Evolutionary conservation across 2,329 filamentous ascomycete species (phyloP).

Genomic region (Plenodomus lindquistii): DNA sequence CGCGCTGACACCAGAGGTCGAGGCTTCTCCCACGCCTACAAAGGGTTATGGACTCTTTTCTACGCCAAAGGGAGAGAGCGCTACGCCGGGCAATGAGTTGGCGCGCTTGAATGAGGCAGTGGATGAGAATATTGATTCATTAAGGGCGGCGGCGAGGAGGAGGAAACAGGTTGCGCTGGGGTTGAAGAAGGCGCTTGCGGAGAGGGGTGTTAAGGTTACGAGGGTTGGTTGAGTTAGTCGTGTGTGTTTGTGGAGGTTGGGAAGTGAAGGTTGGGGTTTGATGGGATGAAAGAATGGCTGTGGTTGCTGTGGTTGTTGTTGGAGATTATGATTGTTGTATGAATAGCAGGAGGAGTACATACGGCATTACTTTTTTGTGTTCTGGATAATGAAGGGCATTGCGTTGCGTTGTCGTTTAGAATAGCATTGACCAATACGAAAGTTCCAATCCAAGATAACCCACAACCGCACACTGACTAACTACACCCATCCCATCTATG

Average conservation of each 20-base stretch:
- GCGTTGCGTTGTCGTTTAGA: no score
- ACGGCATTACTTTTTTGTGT: no score
- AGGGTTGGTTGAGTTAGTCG: slow-evolving; percentile 12
- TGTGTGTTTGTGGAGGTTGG: neutral
- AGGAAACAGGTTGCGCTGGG: slow-evolving; percentile 46
- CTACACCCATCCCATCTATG: no score
- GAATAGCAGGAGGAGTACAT: no score
- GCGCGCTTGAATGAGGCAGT: slow-evolving; percentile 47
- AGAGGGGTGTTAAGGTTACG: slow-evolving; percentile 37
- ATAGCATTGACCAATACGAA: no score
- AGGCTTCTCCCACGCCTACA: slow-evolving; percentile 26
- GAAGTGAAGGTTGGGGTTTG: no score
- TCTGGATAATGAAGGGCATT: no score
- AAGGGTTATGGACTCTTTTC: slow-evolving; percentile 43
- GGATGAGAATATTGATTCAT: slow-evolving; percentile 44
- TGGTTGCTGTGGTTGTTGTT: no score
- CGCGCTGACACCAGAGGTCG: slow-evolving; percentile 36
- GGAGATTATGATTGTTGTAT: neutral
- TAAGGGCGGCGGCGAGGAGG: slow-evolving; percentile 39
- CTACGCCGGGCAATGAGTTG: slow-evolving; percentile 26
- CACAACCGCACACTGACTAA: no score
- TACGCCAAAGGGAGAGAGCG: slow-evolving; percentile 34
- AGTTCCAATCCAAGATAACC: no score
- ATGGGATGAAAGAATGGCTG: no score
- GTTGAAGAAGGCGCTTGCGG: slow-evolving; percentile 43